phyloP scores from a whole-genome alignment of 106 monocot genomes.

The Cymbidium sinense region DNA sequence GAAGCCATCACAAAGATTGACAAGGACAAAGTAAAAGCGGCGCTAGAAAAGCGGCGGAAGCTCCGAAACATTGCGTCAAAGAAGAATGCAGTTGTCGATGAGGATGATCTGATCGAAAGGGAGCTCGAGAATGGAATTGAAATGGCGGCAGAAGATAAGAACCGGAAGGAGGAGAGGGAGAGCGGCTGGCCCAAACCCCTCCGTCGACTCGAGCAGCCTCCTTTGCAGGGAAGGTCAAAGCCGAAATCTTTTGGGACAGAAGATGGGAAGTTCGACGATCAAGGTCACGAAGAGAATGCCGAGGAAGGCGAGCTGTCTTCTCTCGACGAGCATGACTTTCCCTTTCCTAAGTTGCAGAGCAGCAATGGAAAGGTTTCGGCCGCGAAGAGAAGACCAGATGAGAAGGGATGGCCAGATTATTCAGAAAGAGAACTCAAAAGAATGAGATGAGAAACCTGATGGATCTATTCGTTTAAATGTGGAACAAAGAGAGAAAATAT shows the following conservation, averaged over 20 bases:
- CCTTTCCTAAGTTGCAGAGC: constrained; percentile 12
- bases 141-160: constrained; percentile 20
- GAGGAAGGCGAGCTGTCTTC: constrained; percentile 54
- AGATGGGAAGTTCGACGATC: not conserved
- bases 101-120: constrained; percentile 63
- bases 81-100: constrained; percentile 38
- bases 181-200: constrained; percentile 19
- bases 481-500: not conserved
- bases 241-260: not conserved
- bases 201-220: not conserved
- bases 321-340: constrained; percentile 22
- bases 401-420: constrained; percentile 8
- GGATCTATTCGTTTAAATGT: not conserved
- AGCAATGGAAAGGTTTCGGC: constrained; percentile 15
- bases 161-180: constrained; percentile 18
- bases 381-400: not conserved
- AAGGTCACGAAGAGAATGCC: constrained; percentile 12
- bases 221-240: not conserved
- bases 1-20: constrained; percentile 29
- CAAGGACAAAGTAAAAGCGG: constrained; percentile 69
- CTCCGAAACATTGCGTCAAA: constrained; percentile 10
- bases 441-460: constrained; percentile 2
- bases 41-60: constrained; percentile 50
- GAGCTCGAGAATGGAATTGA: constrained; percentile 63
- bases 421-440: constrained; percentile 14